Base-by-base conservation (phyloP, 192 early-diverging fungal genomes). In the Entomortierella lignicola region DNA sequence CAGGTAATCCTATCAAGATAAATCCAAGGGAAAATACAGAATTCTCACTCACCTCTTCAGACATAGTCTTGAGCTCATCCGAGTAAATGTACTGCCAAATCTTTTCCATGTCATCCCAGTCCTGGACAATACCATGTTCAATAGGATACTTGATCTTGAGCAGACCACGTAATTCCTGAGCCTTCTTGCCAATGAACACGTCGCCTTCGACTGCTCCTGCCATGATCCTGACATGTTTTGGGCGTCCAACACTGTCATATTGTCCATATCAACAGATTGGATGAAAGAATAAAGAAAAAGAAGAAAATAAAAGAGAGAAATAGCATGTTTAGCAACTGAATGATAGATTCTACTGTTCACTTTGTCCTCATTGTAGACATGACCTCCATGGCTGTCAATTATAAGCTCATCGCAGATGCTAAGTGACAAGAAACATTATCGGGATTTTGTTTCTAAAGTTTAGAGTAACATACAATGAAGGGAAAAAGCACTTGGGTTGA, bases 71-170 rank as follows among this genome's bases (percentile, higher is more conserved):
- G 23, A 99, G 91, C 83, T 99, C 98, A 63, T 99, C 97, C 53
- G 89, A 90, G 83, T 99, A 99, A 50, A 99, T 91, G 75, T 97
- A 93, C 69, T 95, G 91, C 98, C 98, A 99, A 59, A 99, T 97
- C 62, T 89, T 86, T 83, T 99, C 98, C 97, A 99, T 98, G 80
- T 99, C 98, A 57, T 92, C 92, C 98, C 98, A 99, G 85, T 98
- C 93, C 27, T 91, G 95, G 21, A 99, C 95, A 66, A 99, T 90
- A 25, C 98, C 98, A 71, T 99, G 97, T 83, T 98, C 94, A 80
- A 99, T 92, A 31, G 98, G 98, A 63, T 99, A 98, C 81, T 88
- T 93, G 77, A 99, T 92, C 66, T 91, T 91, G 51, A 99, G 85
- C 39, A 99, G 83, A n/a, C 98, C 98, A 21, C 98, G 89, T 26